phyloP scores from a whole-genome alignment of 441 rosid species.

The Gossypium laxum region DNA sequence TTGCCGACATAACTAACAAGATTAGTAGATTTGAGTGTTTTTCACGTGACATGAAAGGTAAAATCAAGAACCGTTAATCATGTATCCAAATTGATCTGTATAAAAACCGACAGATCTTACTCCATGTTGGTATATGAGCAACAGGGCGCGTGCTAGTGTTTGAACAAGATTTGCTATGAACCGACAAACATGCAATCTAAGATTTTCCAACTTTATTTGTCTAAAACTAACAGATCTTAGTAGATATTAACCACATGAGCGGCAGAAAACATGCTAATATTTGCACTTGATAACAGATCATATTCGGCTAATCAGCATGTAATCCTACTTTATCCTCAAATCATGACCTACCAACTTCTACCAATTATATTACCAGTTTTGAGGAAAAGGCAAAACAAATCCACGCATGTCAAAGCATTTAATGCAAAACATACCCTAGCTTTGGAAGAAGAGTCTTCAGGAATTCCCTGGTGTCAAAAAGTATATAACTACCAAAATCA shows the following conservation, averaged over 20 bases:
- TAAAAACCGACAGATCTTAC: conserved; percentile 2
- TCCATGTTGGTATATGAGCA: not conserved
- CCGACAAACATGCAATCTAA: conserved; percentile 4
- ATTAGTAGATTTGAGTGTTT: not conserved
- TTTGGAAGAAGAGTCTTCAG: not conserved
- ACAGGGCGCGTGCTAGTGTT: not conserved
- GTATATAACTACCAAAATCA: not conserved
- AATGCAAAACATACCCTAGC: not conserved
- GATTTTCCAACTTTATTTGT: not conserved
- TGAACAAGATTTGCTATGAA: not conserved
- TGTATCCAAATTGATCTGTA: not conserved
- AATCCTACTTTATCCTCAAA: not conserved
- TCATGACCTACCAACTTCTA: conserved; percentile 6
- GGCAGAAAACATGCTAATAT: not conserved
- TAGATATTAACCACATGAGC: not conserved
- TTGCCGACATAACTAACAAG: not conserved
- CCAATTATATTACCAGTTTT: not conserved
- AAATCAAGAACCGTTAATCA: not conserved
- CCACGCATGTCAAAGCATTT: not conserved
- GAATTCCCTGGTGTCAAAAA: not conserved
- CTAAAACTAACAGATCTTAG: not conserved
- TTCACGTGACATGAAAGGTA: not conserved
- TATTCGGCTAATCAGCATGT: not conserved
- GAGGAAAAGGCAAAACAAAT: not conserved
- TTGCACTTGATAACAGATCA: not conserved